Evolutionary conservation across 1,284 basidiomycete genomes (phyloP), one percentile per base, ranked within the genome.

Genomic region (Gastroboletus turbinatus): DNA sequence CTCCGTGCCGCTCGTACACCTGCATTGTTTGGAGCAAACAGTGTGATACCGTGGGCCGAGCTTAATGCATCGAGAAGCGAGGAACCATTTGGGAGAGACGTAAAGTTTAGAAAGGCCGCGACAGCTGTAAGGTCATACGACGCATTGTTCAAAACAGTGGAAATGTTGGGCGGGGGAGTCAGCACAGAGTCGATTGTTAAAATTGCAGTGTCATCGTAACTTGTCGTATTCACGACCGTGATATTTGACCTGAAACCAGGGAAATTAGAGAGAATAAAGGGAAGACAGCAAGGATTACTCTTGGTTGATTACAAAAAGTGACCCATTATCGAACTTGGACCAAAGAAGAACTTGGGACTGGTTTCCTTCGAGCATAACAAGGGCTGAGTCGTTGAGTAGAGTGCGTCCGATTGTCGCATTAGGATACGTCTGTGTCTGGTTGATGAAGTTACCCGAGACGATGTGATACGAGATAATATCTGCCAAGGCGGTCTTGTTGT

Each of bases 391-490:
- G 46, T 79, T 81, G 46, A 89, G 75, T 16, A 85, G 74, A 0
- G 88, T 87, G 40, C 84, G 78, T 4, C 84, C 85, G 52, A 91
- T 73, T 0, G 88, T 89, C 53, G 81, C 72, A 60, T 82, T 82
- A 5, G 82, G 81, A 60, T 70, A 80, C 9, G 72, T 69, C 3
- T 73, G 69, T 10, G 77, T 69, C 14, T 70, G 59, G 16, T 71
- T 73, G 54, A 73, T 65, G 67, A 81, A 81, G 58, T 79, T 78
- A 27, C 84, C 83, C 49, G 77, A 75, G 19, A 87, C 74, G 54
- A 88, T 70, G 67, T 89, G 87, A 73, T 89, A 90, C 6, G 82
- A 73, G 50, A 89, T 65, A 46, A 83, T 72, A 53, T 80, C 69
- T 35, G 78, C 70, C 16, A 85, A 62, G 16, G 68, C 55, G 4